A percentile compares a stretch with the other conserved stretches of the same genome.
Conservation (phyloP, 768 basidiomycete species). For the Kwoniella bestiolae region DNA sequence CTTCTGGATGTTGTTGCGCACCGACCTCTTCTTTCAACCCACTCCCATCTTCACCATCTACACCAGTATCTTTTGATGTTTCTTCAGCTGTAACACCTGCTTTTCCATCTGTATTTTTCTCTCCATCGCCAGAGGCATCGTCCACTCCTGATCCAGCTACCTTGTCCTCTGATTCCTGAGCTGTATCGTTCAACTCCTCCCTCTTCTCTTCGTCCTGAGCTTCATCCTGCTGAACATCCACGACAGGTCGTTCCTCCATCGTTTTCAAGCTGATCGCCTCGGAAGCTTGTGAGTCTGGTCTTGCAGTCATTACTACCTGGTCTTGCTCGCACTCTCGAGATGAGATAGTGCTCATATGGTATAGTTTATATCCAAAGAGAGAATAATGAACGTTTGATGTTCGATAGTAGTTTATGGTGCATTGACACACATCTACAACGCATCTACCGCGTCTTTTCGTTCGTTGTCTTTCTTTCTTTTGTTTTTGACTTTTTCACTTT, state of each 20-base stretch:
- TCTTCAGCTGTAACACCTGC: too few relatives aligned
- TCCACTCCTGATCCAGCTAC: conserved; percentile 6
- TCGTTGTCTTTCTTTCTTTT: conserved; percentile 1
- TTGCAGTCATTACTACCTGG: neutral
- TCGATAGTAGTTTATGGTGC: neutral
- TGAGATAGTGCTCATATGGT: neutral
- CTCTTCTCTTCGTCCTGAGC: neutral
- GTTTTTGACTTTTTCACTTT: neutral
- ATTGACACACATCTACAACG: neutral
- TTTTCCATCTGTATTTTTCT: too few relatives aligned
- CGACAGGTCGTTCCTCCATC: conserved; percentile 6
- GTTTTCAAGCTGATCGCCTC: conserved; percentile 19
- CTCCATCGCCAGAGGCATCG: neutral
- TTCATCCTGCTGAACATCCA: neutral
- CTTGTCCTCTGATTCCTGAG: neutral
- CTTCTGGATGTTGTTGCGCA: conserved; percentile 6
- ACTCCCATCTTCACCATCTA: neutral
- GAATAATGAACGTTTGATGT: neutral
- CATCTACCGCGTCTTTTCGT: conserved; percentile 4
- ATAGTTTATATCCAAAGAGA: neutral
- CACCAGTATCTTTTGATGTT: neutral
- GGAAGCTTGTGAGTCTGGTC: conserved; percentile 12
- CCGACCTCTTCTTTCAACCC: conserved; percentile 13
- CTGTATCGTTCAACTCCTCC: neutral
- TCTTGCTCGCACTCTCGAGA: neutral